Conservation (phyloP, 768 basidiomycete species). For the Podaxis rugospora region DNA sequence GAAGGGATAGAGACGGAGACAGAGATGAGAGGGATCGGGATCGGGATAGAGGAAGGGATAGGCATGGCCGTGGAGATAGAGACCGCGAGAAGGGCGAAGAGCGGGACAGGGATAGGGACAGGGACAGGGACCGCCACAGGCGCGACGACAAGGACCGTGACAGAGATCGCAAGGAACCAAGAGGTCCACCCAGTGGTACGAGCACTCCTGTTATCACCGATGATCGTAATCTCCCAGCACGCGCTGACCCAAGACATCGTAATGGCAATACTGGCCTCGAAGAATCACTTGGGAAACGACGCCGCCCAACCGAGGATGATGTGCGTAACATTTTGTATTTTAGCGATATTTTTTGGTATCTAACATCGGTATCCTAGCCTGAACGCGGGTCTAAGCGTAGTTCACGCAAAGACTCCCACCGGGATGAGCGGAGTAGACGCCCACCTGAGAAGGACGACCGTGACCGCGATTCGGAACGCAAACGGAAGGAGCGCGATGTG, state of each 20-base stretch:
- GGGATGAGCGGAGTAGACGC: constrained; percentile 70
- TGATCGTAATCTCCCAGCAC: constrained; percentile 50
- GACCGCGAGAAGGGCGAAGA: constrained; percentile 50
- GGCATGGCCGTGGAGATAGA: constrained; percentile 42
- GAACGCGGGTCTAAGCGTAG: constrained; percentile 79
- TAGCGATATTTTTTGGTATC: not conserved
- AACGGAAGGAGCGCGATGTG: constrained; percentile 49
- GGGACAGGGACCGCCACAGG: constrained; percentile 53
- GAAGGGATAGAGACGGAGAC: constrained; percentile 24
- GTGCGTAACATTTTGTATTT: constrained; percentile 35
- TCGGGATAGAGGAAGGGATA: constrained; percentile 32
- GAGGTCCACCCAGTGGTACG: constrained; percentile 40
- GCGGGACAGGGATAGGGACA: constrained; percentile 52
- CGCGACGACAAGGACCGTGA: constrained; percentile 64
- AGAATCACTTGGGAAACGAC: constrained; percentile 69
- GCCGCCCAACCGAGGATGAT: constrained; percentile 68
- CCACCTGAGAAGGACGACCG: constrained; percentile 64
- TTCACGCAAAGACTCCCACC: constrained; percentile 72
- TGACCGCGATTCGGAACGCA: constrained; percentile 45
- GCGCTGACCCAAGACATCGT: constrained; percentile 61
- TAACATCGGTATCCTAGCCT: constrained; percentile 36
- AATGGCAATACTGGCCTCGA: constrained; percentile 40
- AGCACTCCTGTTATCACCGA: constrained; percentile 35
- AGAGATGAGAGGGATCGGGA: constrained; percentile 43
- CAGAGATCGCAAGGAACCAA: constrained; percentile 55